A percentile compares a stretch with the other conserved stretches of the same genome.
Conservation (phyloP, 2,329 filamentous ascomycete species). For the Microascus cirrosus region DNA sequence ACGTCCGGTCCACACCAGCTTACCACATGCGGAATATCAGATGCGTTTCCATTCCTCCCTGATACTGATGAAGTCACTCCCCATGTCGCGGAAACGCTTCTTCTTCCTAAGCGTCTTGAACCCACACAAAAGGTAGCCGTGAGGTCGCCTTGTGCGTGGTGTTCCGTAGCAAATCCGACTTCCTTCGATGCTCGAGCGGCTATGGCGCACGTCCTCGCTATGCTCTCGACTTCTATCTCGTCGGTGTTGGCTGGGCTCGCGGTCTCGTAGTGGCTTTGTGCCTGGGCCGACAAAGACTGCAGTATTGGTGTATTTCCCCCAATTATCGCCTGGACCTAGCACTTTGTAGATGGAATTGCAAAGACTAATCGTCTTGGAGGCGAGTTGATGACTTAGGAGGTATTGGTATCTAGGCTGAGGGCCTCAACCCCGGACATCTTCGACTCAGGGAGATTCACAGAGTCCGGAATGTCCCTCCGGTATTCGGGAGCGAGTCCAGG, state of each 20-base stretch:
- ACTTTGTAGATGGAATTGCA: background rate
- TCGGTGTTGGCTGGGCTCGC: background rate
- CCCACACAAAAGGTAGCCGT: background rate
- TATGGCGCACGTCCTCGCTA: background rate
- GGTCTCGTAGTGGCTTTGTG: background rate
- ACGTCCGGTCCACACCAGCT: background rate
- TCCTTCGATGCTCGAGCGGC: background rate
- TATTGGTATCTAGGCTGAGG: background rate
- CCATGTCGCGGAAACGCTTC: background rate
- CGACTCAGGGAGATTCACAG: background rate
- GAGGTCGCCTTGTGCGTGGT: background rate
- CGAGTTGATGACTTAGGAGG: background rate
- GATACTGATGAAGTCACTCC: background rate
- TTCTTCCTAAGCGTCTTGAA: background rate
- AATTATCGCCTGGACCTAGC: background rate
- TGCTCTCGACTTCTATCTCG: background rate
- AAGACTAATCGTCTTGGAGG: background rate
- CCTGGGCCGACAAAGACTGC: background rate
- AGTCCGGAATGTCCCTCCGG: background rate
- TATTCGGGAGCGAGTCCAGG: background rate
- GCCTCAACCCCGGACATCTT: background rate
- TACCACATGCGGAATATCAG: background rate
- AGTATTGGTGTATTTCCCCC: background rate
- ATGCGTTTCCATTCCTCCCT: background rate
- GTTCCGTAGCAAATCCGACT: background rate